A percentile compares a stretch with the other conserved stretches of the same genome.
Conservation (phyloP, 805 yeast genomes). For the Blastobotrys chiropterorum region DNA sequence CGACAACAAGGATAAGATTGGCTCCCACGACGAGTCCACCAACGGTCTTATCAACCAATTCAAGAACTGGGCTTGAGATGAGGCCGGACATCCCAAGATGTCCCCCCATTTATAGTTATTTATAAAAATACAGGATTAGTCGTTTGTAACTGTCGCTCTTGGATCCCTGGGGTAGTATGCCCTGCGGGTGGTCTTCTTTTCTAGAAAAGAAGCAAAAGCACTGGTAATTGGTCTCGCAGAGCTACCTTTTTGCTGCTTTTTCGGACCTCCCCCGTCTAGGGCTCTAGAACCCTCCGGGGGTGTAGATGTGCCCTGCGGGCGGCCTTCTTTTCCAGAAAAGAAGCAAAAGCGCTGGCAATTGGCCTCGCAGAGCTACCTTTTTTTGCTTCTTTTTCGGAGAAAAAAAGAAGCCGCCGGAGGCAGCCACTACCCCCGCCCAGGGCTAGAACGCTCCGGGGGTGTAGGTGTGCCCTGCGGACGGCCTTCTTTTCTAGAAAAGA, state of each 20-base stretch:
- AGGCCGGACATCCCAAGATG: neutral
- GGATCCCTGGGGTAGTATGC: too few relatives aligned
- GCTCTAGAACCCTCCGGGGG: neutral
- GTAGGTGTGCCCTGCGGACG: too few relatives aligned
- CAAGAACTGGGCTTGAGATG: constrained; percentile 61
- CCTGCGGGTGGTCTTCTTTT: too few relatives aligned
- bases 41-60: constrained; percentile 90
- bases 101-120: neutral
- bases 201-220: too few relatives aligned
- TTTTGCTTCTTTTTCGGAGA: neutral
- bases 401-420: neutral
- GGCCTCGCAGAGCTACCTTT: neutral
- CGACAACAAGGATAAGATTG: constrained; percentile 50
- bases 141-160: too few relatives aligned
- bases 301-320: neutral
- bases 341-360: too few relatives aligned
- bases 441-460: too few relatives aligned
- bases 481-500: neutral
- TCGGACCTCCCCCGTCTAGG: too few relatives aligned
- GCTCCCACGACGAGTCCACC: constrained; percentile 84
- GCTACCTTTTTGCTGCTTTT: too few relatives aligned
- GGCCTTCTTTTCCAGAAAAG: neutral
- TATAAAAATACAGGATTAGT: neutral
- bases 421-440: too few relatives aligned
- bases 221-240: too few relatives aligned